Conservation (phyloP, 164 flowering plant genomes). For the Liriodendron chinense region DNA sequence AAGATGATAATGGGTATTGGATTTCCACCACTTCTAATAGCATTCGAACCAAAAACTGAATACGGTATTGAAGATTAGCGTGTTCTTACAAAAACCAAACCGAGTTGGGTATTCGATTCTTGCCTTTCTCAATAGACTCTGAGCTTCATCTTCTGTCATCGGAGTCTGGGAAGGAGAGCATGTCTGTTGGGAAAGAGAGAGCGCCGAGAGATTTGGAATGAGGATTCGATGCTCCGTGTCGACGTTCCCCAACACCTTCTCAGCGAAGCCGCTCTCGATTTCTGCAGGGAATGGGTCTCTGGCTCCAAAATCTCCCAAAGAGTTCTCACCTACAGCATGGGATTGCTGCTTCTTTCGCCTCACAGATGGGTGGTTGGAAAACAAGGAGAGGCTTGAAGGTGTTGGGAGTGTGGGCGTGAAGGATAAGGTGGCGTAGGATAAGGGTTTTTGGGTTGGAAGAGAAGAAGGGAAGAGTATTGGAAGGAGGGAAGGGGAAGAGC, state of each 20-base stretch:
- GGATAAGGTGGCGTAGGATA: neutral
- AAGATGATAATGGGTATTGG: too few species aligned
- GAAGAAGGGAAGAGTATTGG: slow-evolving; percentile 4
- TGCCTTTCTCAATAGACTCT: slow-evolving; percentile 63
- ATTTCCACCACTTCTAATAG: neutral
- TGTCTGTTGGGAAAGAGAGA: slow-evolving; percentile 61
- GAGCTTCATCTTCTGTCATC: slow-evolving; percentile 53
- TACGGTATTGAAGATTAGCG: neutral
- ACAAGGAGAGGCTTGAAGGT: neutral
- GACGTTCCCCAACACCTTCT: slow-evolving; percentile 56
- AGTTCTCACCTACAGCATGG: slow-evolving; percentile 22
- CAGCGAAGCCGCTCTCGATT: slow-evolving; percentile 62
- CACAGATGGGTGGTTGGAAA: neutral
- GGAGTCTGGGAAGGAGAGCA: slow-evolving; percentile 52
- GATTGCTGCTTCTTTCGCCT: neutral
- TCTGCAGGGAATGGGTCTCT: slow-evolving; percentile 92
- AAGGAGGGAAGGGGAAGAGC: slow-evolving; percentile 12
- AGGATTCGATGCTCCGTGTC: slow-evolving; percentile 79
- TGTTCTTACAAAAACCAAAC: neutral
- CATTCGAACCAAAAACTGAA: neutral
- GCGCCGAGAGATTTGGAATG: slow-evolving; percentile 57
- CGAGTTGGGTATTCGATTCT: neutral
- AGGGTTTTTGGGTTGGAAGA: neutral
- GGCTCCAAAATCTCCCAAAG: slow-evolving; percentile 82
- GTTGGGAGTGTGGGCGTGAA: neutral